Conservation (phyloP, 1,139 yeast species). For the Trichomonascaceae sp. region DNA sequence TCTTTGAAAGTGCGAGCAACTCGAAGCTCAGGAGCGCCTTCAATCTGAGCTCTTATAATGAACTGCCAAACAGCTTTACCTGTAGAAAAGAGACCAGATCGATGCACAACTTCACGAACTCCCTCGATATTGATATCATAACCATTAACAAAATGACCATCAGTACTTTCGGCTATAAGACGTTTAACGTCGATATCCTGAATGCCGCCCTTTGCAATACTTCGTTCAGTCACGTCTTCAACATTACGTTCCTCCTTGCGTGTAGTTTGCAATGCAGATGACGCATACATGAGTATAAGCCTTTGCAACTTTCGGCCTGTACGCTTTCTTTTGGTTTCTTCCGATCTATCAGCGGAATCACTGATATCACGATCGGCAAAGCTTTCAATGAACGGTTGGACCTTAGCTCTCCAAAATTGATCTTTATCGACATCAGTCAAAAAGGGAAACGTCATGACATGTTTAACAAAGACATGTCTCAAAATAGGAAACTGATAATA, state of each 20-base stretch:
- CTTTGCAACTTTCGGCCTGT: conserved; percentile 55
- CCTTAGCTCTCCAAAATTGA: conserved; percentile 68
- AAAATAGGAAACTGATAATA: conserved; percentile 54
- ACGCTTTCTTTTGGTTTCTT: conserved; percentile 65
- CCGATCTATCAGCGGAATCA: conserved; percentile 65
- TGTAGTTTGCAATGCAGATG: conserved; percentile 65
- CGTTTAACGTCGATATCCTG: conserved; percentile 39
- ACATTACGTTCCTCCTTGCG: conserved; percentile 49
- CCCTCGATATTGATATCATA: conserved; percentile 60
- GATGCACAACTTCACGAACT: conserved; percentile 37
- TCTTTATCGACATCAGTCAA: conserved; percentile 48
- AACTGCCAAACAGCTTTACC: conserved; percentile 28
- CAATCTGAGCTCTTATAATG: conserved; percentile 29
- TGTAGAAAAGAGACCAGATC: conserved; percentile 29
- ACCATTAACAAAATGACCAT: conserved; percentile 50
- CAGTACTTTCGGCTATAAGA: conserved; percentile 34
- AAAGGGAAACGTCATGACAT: conserved; percentile 69
- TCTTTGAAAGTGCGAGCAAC: conserved; percentile 61
- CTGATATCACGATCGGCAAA: conserved; percentile 66
- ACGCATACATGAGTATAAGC: conserved; percentile 59
- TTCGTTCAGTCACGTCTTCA: conserved; percentile 34
- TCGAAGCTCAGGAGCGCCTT: conserved; percentile 38
- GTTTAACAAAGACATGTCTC: conserved; percentile 56
- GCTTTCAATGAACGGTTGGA: conserved; percentile 74
- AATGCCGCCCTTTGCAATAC: conserved; percentile 48